Evolutionary conservation across 1,139 yeast genomes (phyloP).

Genomic region (Candida sp.): DNA sequence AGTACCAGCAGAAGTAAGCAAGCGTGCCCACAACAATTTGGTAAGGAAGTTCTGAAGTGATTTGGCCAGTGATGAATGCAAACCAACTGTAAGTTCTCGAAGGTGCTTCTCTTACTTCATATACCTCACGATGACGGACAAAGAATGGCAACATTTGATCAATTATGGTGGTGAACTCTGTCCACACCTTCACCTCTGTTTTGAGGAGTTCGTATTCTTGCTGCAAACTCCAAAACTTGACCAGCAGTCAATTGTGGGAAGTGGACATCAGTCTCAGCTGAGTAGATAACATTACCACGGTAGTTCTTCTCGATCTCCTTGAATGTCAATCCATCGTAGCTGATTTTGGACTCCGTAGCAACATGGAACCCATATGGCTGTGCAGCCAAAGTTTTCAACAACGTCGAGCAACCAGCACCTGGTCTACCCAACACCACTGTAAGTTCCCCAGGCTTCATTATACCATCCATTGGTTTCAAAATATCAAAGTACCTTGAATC

Average conservation of each 20-base stretch:
- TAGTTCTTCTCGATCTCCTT: not conserved
- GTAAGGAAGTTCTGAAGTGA: not conserved
- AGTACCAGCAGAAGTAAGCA: not conserved
- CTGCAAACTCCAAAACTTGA: not conserved
- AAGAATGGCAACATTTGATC: not conserved
- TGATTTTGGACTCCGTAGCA: not conserved
- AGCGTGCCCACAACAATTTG: not conserved
- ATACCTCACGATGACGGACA: not conserved
- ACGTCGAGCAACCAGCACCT: not conserved
- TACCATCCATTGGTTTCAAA: not conserved
- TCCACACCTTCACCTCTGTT: not conserved
- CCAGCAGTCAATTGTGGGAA: not conserved
- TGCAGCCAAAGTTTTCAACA: not conserved
- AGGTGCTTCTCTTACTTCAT: not conserved
- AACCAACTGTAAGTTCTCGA: not conserved
- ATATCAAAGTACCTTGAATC: not conserved
- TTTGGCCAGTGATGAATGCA: not conserved
- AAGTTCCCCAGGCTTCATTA: not conserved
- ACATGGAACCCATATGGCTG: not conserved
- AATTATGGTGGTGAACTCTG: not conserved
- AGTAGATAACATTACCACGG: not conserved
- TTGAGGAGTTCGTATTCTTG: not conserved
- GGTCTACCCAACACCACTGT: not conserved
- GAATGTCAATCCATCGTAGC: not conserved
- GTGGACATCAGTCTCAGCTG: not conserved